These are phyloP conservation scores for Paecilomyces sp. DNA, from an alignment of 2,329 filamentous ascomycete species.

Conservation along the genomic window DNA sequence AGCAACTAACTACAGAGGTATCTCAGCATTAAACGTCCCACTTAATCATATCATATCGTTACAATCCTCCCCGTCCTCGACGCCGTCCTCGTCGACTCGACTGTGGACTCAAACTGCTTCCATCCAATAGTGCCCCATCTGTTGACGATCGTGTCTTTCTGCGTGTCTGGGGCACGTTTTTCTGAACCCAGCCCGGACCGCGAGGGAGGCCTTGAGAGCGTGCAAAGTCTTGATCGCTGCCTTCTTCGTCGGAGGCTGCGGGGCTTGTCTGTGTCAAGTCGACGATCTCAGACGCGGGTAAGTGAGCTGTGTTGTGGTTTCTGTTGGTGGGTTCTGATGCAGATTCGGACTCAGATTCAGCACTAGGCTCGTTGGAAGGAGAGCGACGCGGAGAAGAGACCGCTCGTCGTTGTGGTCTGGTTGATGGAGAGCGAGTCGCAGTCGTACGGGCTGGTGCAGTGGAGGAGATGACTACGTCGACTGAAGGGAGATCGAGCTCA, in stretches of 20 bases:
- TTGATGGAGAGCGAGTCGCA: not conserved
- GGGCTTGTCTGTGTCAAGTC: conserved; percentile 34
- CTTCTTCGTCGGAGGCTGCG: conserved; percentile 11
- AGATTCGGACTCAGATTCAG: not conserved
- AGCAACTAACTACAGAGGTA: no score
- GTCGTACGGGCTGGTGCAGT: conserved; percentile 9
- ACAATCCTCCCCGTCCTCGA: not conserved
- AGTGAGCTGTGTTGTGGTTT: not conserved
- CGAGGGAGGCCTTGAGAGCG: conserved; percentile 18
- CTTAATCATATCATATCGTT: not conserved
- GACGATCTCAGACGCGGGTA: conserved; percentile 18
- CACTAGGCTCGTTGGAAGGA: conserved; percentile 1
- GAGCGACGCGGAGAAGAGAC: conserved; percentile 4
- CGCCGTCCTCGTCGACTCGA: not conserved
- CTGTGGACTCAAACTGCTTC: not conserved
- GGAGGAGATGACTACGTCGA: conserved; percentile 6
- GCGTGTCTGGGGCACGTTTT: conserved; percentile 5
- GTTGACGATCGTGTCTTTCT: conserved; percentile 15
- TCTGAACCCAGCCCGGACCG: conserved; percentile 23
- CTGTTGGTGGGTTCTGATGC: not conserved
- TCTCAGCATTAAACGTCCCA: not conserved
- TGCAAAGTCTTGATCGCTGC: conserved; percentile 23
- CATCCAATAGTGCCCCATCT: not conserved
- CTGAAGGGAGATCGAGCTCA: conserved; percentile 1
- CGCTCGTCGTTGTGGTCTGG: not conserved